Conservation (phyloP, 2,329 filamentous ascomycete species). For the Trichoderma sp. region DNA sequence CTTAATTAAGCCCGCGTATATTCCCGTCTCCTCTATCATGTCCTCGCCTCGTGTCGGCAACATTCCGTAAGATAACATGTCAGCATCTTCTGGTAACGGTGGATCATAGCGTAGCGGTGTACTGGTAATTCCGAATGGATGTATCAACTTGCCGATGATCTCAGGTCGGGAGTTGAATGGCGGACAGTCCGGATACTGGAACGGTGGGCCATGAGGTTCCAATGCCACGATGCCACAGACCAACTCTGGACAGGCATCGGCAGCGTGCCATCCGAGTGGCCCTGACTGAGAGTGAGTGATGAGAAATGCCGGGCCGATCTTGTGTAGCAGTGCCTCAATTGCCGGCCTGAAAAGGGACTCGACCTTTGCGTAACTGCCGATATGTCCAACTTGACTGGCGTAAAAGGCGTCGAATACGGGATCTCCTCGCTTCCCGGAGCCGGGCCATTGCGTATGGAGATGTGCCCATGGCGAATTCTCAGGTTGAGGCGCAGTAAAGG, state of each 20-base stretch:
- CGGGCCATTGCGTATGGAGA: conserved; percentile 43
- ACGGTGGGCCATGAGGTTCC: neutral
- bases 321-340: neutral
- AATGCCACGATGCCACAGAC: neutral
- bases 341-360: neutral
- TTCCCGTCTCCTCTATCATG: neutral
- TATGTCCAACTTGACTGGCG: neutral
- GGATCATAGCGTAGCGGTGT: neutral
- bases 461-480: neutral
- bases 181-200: neutral
- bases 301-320: neutral
- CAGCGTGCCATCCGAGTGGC: neutral
- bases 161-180: neutral
- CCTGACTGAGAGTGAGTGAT: neutral
- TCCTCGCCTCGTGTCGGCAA: neutral
- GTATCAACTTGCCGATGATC: neutral
- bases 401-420: conserved; percentile 41
- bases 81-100: neutral
- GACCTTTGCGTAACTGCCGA: neutral
- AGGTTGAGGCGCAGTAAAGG: neutral
- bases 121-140: neutral
- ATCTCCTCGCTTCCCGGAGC: conserved; percentile 38
- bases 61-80: neutral
- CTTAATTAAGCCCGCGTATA: neutral
- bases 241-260: neutral